Conservation (phyloP, 202 grass and related monocot genomes). For the Digitaria exilis region DNA sequence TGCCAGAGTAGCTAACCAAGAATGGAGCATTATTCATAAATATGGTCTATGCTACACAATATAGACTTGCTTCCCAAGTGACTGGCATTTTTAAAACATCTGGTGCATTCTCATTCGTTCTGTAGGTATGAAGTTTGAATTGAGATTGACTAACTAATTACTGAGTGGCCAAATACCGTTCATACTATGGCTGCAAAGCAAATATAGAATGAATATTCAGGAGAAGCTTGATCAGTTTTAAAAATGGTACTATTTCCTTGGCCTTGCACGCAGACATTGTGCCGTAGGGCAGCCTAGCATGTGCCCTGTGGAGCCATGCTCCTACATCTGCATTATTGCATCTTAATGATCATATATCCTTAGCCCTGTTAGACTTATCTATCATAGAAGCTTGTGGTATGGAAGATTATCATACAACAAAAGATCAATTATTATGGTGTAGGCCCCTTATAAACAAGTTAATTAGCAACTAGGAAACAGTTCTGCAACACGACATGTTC, state of each 20-base stretch:
- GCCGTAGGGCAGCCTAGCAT: conserved; percentile 16
- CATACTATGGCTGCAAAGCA: background rate
- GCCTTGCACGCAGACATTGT: background rate
- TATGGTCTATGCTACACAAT: background rate
- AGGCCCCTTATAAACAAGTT: conserved; percentile 19
- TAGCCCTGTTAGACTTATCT: conserved; percentile 14
- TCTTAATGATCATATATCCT: conserved; percentile 11
- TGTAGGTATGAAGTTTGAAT: background rate
- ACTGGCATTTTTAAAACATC: background rate
- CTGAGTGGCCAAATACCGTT: background rate
- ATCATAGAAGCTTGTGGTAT: background rate
- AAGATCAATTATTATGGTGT: conserved; percentile 13
- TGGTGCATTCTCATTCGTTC: background rate
- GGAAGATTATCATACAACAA: background rate
- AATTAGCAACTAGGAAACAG: conserved; percentile 10
- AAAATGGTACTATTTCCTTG: background rate
- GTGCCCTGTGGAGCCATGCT: conserved; percentile 28
- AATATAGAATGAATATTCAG: background rate
- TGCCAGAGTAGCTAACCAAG: background rate
- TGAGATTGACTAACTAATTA: background rate
- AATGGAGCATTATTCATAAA: background rate
- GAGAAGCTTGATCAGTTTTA: background rate
- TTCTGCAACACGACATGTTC: conserved; percentile 38
- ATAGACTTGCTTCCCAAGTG: background rate
- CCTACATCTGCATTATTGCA: conserved; percentile 41